These are phyloP conservation scores for Syzygium oleosum DNA, from an alignment of 345 rosid genomes.

Conservation along the genomic window DNA sequence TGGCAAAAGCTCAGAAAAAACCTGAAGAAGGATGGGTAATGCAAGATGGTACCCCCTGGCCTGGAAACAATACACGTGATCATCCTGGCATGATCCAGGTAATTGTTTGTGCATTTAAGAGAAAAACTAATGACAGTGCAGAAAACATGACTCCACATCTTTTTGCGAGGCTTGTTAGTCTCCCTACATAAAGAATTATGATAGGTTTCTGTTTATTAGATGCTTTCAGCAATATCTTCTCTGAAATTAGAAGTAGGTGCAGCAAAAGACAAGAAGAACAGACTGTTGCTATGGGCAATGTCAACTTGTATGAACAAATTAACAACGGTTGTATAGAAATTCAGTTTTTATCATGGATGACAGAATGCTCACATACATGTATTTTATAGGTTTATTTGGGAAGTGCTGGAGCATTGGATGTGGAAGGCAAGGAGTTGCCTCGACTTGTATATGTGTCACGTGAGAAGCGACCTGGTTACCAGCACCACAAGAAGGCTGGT, in stretches of 20 bases:
- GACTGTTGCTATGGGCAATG: background rate
- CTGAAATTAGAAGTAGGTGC: background rate
- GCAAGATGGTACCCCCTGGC: slow-evolving; percentile 99
- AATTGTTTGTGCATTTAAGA: background rate
- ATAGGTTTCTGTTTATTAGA: background rate
- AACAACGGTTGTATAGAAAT: background rate
- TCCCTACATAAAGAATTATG: background rate
- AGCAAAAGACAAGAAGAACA: background rate
- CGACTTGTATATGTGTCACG: slow-evolving; percentile 91
- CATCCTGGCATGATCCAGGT: slow-evolving; percentile 99
- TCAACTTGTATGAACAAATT: background rate
- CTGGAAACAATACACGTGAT: slow-evolving; percentile 96
- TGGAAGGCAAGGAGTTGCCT: slow-evolving; percentile 88
- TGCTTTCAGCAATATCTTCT: background rate
- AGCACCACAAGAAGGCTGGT: slow-evolving; percentile 98
- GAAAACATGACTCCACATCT: background rate
- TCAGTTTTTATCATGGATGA: background rate
- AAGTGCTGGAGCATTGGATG: slow-evolving; percentile 84
- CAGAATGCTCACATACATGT: background rate
- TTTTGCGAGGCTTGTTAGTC: background rate
- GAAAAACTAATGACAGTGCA: background rate
- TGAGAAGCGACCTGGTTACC: slow-evolving; percentile 93
- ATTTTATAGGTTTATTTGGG: slow-evolving; percentile 79
- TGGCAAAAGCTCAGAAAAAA: slow-evolving; percentile 90
- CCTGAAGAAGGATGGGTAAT: slow-evolving; percentile 99